A percentile compares a stretch with the other conserved stretches of the same genome.
These are phyloP conservation scores for Monosporascus sp. DNA, from an alignment of 2,329 filamentous ascomycete genomes.

Conservation along the genomic window DNA sequence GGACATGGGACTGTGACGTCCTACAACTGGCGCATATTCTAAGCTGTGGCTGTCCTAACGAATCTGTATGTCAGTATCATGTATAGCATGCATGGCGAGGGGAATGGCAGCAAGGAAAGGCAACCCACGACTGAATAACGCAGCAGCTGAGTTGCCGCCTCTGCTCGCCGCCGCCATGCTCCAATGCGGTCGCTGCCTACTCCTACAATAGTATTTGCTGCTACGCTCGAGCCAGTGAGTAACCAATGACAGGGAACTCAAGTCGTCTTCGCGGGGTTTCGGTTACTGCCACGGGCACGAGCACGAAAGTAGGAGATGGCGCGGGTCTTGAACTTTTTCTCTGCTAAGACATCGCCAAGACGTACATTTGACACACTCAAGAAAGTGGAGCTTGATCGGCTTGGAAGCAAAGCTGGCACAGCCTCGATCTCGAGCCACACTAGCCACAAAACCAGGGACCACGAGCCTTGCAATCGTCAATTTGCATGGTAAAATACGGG, in stretches of 20 bases:
- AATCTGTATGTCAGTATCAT: conserved; percentile 22
- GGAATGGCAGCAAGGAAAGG: neutral
- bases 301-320: neutral
- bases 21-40: conserved; percentile 33
- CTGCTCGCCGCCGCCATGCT: conserved; percentile 54
- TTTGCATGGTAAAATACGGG: too few species aligned
- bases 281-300: neutral
- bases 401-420: too few species aligned
- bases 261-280: neutral
- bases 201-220: conserved; percentile 5
- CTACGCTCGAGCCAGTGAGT: neutral
- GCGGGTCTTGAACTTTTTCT: neutral
- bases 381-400: too few species aligned
- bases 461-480: too few species aligned
- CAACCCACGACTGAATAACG: conserved; percentile 47
- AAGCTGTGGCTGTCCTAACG: conserved; percentile 26
- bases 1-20: conserved; percentile 17
- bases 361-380: neutral
- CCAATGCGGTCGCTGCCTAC: conserved; percentile 6
- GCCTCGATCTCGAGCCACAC: too few species aligned
- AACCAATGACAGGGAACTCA: neutral
- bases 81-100: neutral
- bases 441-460: too few species aligned
- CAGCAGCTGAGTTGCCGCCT: conserved; percentile 46
- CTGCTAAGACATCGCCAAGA: neutral